Evolutionary conservation across 371 early-diverging fungal genomes (phyloP), one percentile per base, ranked within the genome.

Genomic region (Syncephalis plumigaleata): DNA sequence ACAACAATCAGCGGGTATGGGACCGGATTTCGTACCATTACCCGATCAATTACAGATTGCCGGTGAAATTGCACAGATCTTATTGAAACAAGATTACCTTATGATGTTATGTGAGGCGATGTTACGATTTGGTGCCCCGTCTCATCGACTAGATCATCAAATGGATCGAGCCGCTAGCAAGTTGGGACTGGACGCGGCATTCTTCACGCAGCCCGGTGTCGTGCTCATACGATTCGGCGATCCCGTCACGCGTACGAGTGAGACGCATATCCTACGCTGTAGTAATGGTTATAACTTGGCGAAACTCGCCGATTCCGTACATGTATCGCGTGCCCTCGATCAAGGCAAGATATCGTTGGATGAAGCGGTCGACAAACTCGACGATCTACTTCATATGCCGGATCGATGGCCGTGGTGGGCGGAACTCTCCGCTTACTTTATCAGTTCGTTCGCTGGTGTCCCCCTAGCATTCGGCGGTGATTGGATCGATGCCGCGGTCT

Each of bases 161-260:
- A 61, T 76, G 51, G 52, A 59, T 0, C 54, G 62, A 25, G 60
- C 75, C 37, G 68, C 66, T 23, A 54, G 56, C 15, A 70, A 73
- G 5, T 55, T 84, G 44, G 72, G 71, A 15, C 70, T 84, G 11
- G 75, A 81, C 16, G 78, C 78, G 2, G 70, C 73, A 44, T 80
- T 79, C 43, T 70, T 77, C 9, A 68, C 71, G 44, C 57, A 81
- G 46, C 84, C 84, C 2, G 75, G 75, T 22, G 66, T 79, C 21
- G 77, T 82, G 71, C 70, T 83, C 37, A 63, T 84, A 37, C 69
- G 76, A 1, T 81, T 84, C 47, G 71, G 71, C 50, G 81, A 82
- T 53, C 67, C 67, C n/a, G 66, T 74, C 22, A 81, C 81, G 1
- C 77, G 82, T 47, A 77, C 83, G 3, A 79, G 79, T 16, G 85